Conservation (phyloP, 352 stramenopile species). For the Phytopythium sindhum region DNA sequence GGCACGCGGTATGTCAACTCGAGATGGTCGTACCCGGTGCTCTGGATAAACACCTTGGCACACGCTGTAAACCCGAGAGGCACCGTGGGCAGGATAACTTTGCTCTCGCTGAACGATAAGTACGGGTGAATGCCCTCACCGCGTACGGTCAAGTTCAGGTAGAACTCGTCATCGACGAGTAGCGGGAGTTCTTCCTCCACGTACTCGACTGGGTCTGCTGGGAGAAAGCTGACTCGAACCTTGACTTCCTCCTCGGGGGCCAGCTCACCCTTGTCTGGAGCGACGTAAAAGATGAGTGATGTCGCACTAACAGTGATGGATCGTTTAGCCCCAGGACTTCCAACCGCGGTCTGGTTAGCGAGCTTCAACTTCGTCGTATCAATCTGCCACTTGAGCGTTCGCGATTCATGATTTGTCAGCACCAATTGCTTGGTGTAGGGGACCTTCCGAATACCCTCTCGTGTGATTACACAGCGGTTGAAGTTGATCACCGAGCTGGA, state of each 20-base stretch:
- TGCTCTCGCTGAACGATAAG: slow-evolving; percentile 86
- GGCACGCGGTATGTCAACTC: slow-evolving; percentile 83
- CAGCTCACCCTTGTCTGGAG: slow-evolving; percentile 76
- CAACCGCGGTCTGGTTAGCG: not conserved
- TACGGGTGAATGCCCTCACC: slow-evolving; percentile 90
- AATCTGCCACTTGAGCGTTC: slow-evolving; percentile 74
- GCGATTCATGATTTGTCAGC: slow-evolving; percentile 70
- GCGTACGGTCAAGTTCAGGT: slow-evolving; percentile 76
- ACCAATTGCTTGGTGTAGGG: slow-evolving; percentile 81
- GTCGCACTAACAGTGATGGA: slow-evolving; percentile 16
- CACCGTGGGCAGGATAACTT: slow-evolving; percentile 87
- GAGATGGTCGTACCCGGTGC: slow-evolving; percentile 90
- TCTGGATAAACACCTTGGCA: slow-evolving; percentile 74
- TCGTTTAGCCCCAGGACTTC: not conserved
- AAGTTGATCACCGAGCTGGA: slow-evolving; percentile 77
- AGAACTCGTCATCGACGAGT: slow-evolving; percentile 63
- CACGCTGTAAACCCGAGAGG: slow-evolving; percentile 76
- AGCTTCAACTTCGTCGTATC: slow-evolving; percentile 47
- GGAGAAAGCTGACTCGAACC: slow-evolving; percentile 86
- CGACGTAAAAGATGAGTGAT: slow-evolving; percentile 74
- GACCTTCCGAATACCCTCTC: slow-evolving; percentile 81
- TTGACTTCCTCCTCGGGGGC: slow-evolving; percentile 68
- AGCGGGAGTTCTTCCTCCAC: slow-evolving; percentile 69
- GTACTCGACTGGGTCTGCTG: slow-evolving; percentile 76
- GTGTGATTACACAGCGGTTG: slow-evolving; percentile 77